phyloP scores from a whole-genome alignment of 768 basidiomycete genomes.

The Boletus edulis region DNA sequence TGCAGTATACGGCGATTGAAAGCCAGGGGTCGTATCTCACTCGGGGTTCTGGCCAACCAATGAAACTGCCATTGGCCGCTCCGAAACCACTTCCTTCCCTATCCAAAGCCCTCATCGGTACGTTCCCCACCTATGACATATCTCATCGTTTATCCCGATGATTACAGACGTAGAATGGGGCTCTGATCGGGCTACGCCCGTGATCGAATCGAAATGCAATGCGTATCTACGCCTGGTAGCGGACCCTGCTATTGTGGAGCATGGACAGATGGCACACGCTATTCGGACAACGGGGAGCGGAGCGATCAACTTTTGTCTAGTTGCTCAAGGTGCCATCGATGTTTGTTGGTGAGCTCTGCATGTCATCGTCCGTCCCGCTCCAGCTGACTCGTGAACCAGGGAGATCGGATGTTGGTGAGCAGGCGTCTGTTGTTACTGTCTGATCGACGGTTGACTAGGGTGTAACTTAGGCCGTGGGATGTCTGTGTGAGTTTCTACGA shows the following conservation, averaged over 20 bases:
- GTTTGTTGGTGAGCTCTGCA: conserved; percentile 66
- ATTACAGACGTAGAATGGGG: conserved; percentile 84
- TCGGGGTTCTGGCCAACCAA: conserved; percentile 39
- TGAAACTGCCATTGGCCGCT: conserved; percentile 61
- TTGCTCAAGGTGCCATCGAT: conserved; percentile 89
- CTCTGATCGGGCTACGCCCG: conserved; percentile 60
- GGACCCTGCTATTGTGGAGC: conserved; percentile 49
- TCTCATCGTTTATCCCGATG: neutral
- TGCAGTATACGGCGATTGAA: conserved; percentile 72
- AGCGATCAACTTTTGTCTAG: conserved; percentile 76
- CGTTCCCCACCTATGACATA: neutral
- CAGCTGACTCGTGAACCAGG: conserved; percentile 37
- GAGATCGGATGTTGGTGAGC: conserved; percentile 74
- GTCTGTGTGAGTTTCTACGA: conserved; percentile 53
- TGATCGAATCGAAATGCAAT: conserved; percentile 57
- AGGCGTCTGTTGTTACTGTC: neutral
- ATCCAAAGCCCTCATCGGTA: conserved; percentile 72
- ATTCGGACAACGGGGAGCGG: conserved; percentile 81
- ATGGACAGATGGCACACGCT: conserved; percentile 83
- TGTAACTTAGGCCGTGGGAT: conserved; percentile 66
- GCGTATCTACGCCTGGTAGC: conserved; percentile 76
- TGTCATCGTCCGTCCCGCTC: neutral
- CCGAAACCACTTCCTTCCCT: conserved; percentile 65
- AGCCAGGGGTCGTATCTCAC: conserved; percentile 78
- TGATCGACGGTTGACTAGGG: neutral